Evolutionary conservation across 805 yeast genomes (phyloP), one percentile per base, ranked within the genome.

Genomic region (Candida easanensis): DNA sequence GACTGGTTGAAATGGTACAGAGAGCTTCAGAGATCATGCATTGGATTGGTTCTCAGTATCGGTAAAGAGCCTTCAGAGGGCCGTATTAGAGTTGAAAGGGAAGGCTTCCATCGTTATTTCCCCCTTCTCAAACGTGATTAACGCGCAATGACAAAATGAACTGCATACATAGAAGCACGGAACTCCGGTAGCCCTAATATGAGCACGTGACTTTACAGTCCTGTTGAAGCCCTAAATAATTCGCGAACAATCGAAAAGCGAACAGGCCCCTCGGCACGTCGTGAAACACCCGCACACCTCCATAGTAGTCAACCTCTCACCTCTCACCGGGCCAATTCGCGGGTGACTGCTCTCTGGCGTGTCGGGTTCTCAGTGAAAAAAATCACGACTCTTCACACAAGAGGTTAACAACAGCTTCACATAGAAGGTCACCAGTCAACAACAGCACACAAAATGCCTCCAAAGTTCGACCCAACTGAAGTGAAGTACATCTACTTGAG

Each of bases 391-490:
- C 23, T 26, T 25, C 27, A 19, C 7, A 31, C 8, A 26, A 4
- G 22, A 13, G 15, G 9, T 18, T 19, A 22, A 25, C n/a, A 19
- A 18, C 18, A n/a, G 19, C 34, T 6, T 10, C 8, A 23, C 19
- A 21, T 14, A 33, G 27, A n/a, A 28, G 27, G 15, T 38, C 18
- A 31, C 37, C 36, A 39, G 18, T 33, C 41, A 19, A 30, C 33
- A 20, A 36, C 28, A n/a, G 23, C 40, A 31, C 20, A 25, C 49
- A 78, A 66, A 55, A 87, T 88, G 97, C 96, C 96, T 79, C 96
- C 96, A 80, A 88, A 93, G 82, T 82, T 90, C 79, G 99, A 93
- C 76, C 99, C 99, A 70, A 77, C 62, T 80, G 99, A 93, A 87
- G 96, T 93, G 73, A 90, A 90, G 78, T 88, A 78, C 87, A 80